phyloP scores from a whole-genome alignment of 1,284 basidiomycete genomes.

The Cryptococcus deneoformans region DNA sequence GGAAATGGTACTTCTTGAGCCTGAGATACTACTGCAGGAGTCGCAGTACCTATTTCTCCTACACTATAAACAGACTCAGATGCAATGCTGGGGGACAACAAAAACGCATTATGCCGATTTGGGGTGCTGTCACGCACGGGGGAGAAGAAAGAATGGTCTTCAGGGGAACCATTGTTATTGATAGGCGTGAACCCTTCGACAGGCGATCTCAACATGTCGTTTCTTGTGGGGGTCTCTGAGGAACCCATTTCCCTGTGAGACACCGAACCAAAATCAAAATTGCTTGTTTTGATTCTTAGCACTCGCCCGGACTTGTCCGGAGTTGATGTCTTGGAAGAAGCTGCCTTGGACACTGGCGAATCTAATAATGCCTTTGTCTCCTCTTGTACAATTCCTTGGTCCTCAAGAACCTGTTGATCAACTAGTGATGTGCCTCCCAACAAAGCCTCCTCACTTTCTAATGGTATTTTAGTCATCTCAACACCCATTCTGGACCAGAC shows the following conservation, averaged over 20 bases:
- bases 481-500: no score
- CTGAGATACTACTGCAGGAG: background rate
- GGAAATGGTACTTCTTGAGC: conserved; percentile 1
- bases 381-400: no score
- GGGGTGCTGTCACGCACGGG: background rate
- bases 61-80: conserved; percentile 11
- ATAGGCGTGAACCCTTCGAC: background rate
- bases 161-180: background rate
- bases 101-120: conserved; percentile 3
- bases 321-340: background rate
- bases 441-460: no score
- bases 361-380: background rate
- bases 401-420: no score
- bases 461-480: no score
- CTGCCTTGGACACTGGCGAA: background rate
- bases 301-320: background rate
- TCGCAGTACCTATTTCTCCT: conserved; percentile 9
- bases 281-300: background rate
- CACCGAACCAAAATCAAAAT: background rate
- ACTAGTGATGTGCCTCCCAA: no score
- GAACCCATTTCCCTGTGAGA: background rate
- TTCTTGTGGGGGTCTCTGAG: background rate
- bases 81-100: conserved; percentile 4
- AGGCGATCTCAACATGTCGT: background rate
- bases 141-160: background rate